A percentile compares a stretch with the other conserved stretches of the same genome.
Conservation (phyloP, 108 stramenopile genomes). For the Skeletonema marinoi region DNA sequence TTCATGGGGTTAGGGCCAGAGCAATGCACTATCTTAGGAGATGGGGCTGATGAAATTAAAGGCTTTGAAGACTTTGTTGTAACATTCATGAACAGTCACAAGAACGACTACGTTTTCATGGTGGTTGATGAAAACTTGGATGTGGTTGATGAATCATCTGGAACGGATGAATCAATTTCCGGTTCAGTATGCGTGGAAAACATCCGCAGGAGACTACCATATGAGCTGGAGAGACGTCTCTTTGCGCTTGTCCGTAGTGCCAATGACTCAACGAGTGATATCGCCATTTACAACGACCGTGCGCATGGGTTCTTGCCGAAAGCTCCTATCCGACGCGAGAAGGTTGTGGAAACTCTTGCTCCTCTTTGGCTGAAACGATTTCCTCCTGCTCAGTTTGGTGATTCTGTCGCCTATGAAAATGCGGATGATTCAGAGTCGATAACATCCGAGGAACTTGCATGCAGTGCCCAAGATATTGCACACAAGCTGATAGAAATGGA, state of each 20-base stretch:
- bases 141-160: conserved; percentile 27
- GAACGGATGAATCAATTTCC: conserved; percentile 22
- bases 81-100: conserved; percentile 26
- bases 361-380: conserved; percentile 33
- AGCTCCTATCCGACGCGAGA: conserved; percentile 28
- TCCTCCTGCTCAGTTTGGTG: conserved; percentile 6
- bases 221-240: conserved; percentile 24
- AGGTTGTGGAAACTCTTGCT: conserved; percentile 33
- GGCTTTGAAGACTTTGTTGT: conserved; percentile 39
- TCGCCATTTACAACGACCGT: conserved; percentile 33
- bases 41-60: conserved; percentile 37
- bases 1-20: conserved; percentile 23
- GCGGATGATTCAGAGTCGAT: background rate
- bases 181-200: conserved; percentile 40
- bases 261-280: conserved; percentile 46
- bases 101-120: conserved; percentile 44
- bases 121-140: conserved; percentile 60
- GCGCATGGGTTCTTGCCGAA: conserved; percentile 54
- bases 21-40: conserved; percentile 33
- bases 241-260: conserved; percentile 50
- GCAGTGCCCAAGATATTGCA: background rate
- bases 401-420: background rate
- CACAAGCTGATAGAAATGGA: background rate
- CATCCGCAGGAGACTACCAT: conserved; percentile 11
- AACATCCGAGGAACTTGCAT: background rate